phyloP scores from a whole-genome alignment of 176 grass and related monocot species.

The Sorghum bicolor region Sorghum_bicolor_NCBIv3 NC_012875.2:60436001-60436500 shows the following conservation, averaged over 20 bases:
- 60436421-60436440: not conserved
- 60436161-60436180: not conserved
- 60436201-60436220: not conserved
- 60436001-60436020: not conserved
- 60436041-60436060: not conserved
- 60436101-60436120: not conserved
- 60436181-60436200: not conserved
- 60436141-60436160: not conserved
- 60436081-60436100: not conserved
- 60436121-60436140: not conserved
- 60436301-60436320: not conserved
- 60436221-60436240: not conserved
- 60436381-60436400: not conserved
- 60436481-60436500: not conserved
- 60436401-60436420: not conserved
- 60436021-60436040: not conserved
- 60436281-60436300: not conserved
- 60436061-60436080: not conserved
- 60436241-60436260: not conserved
- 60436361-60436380: not conserved
- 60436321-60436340: not conserved
- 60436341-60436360: not conserved
- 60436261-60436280: not conserved
- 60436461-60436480: not conserved
- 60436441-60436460: not conserved